Percentiles rank a stretch among this genome's conserved stretches.
These are phyloP conservation scores for Prillingera fragicola DNA, from an alignment of 1,284 basidiomycete species.

Conservation along the genomic window DNA sequence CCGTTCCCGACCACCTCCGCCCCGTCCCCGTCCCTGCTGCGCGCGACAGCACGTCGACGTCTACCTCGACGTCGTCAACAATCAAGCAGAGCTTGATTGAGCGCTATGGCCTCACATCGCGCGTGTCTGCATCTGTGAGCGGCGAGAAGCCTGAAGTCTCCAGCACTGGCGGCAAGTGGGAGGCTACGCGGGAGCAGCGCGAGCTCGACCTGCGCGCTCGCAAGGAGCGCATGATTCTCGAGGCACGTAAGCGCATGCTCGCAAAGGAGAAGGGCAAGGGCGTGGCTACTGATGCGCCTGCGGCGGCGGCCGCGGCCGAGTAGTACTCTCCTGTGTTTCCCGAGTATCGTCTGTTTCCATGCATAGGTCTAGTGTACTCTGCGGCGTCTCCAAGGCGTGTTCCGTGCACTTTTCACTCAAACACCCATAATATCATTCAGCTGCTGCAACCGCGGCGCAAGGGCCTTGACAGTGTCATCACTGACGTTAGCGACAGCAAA, in stretches of 20 bases:
- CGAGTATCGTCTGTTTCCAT: slow-evolving; percentile 5
- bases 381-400: slow-evolving; percentile 4
- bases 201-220: slow-evolving; percentile 38
- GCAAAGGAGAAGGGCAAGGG: slow-evolving; percentile 39
- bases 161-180: slow-evolving; percentile 34
- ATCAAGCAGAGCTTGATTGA: slow-evolving; percentile 32
- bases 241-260: slow-evolving; percentile 41
- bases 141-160: not conserved
- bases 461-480: slow-evolving; percentile 57
- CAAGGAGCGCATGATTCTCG: slow-evolving; percentile 45
- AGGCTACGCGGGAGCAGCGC: slow-evolving; percentile 38
- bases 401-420: not conserved
- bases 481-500: slow-evolving; percentile 78
- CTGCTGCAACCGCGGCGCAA: slow-evolving; percentile 58
- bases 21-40: slow-evolving; percentile 1
- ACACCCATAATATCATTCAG: slow-evolving; percentile 45
- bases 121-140: slow-evolving; percentile 22
- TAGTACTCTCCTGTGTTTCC: too few species aligned
- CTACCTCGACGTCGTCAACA: slow-evolving; percentile 8
- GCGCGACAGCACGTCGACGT: slow-evolving; percentile 2
- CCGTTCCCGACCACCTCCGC: slow-evolving; percentile 15
- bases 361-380: not conserved
- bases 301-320: slow-evolving; percentile 12
- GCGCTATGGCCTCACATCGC: slow-evolving; percentile 27
- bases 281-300: slow-evolving; percentile 8